Conservation (phyloP, 805 yeast genomes). For the Metschnikowia anglica region DNA sequence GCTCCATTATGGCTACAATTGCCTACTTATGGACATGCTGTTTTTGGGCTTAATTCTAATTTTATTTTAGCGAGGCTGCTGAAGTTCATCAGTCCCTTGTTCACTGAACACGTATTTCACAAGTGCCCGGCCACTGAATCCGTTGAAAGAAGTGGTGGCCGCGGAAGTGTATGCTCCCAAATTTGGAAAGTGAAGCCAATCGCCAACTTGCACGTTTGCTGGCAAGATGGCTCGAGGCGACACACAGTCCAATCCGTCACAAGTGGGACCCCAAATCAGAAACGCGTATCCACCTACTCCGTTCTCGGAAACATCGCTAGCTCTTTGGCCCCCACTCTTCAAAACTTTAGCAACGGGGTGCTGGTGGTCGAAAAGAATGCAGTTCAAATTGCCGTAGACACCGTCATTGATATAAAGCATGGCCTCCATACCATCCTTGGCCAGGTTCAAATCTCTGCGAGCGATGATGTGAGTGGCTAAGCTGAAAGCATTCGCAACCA, state of each 20-base stretch:
- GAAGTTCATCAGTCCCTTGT: conserved; percentile 12
- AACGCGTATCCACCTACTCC: conserved; percentile 32
- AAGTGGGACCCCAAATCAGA: conserved; percentile 97
- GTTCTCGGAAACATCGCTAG: conserved; percentile 7
- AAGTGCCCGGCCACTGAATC: conserved; percentile 63
- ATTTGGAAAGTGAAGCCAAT: conserved; percentile 83
- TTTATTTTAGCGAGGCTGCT: conserved; percentile 6
- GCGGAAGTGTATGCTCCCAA: conserved; percentile 92
- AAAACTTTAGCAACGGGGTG: conserved; percentile 68
- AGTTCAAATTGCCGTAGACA: conserved; percentile 92
- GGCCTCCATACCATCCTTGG: conserved; percentile 36
- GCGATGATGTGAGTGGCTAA: conserved; percentile 84
- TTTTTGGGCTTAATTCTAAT: no score
- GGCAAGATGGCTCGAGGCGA: conserved; percentile 51
- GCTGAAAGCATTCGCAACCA: conserved; percentile 82
- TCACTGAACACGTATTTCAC: conserved; percentile 55
- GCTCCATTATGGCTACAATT: no score
- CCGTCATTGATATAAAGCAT: conserved; percentile 94
- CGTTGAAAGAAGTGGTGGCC: conserved; percentile 92
- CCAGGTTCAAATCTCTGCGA: conserved; percentile 50
- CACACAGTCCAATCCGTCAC: conserved; percentile 93
- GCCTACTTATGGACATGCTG: no score
- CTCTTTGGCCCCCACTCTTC: conserved; percentile 29
- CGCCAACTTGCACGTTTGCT: conserved; percentile 72
- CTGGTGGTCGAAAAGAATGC: conserved; percentile 91